Base-by-base conservation (phyloP, 2,329 filamentous ascomycete species). In the Colletotrichum sp. region DNA sequence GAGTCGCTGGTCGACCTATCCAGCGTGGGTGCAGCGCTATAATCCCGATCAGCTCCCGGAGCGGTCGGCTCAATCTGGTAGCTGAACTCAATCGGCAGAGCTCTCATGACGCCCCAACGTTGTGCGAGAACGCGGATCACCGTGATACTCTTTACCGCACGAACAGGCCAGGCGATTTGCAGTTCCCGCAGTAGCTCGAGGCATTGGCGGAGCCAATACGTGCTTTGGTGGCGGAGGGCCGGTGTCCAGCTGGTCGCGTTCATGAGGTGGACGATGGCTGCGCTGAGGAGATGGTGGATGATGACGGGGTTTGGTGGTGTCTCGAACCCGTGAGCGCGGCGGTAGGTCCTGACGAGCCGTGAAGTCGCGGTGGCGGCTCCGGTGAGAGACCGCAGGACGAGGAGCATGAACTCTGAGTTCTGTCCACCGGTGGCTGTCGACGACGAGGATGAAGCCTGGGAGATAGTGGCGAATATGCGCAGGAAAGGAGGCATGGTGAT, bases 261-360 rank as follows among this genome's bases (percentile, higher is more conserved):
- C 77, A 78, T 78, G 8, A 78, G 64, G 21, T 78, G 76, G 1
- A 78, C 77, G 57, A 78, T 77, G 10, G 65, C 72, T 12, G 76
- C 77, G n/a, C 76, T 78, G 13, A 78, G 76, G 24, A 78, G 77
- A 26, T 78, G 77, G 26, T 78, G 77, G 9, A 78, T 68, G 21
- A 78, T 64, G 32, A 78, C 69, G 0, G 77, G 76, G n/a, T 78
- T 78, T 9, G 77, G 55, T 12, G 76, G 62, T 9, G 26, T 68
- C 44, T 64, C 69, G 16, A 76, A 74, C 9, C 74, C 77, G 18
- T 76, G 76, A 9, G 65, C 69, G 3, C 77, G 69, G 32, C 72
- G 72, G 21, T 78, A 78, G 13, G 64, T 71, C 15, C 77, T 70
- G 5, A 78, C 72, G 30, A 78, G 67, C 3, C 77, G 60, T 6